Base-by-base conservation (phyloP, 2,329 filamentous ascomycete genomes). In the Xylariaceae sp. region DNA sequence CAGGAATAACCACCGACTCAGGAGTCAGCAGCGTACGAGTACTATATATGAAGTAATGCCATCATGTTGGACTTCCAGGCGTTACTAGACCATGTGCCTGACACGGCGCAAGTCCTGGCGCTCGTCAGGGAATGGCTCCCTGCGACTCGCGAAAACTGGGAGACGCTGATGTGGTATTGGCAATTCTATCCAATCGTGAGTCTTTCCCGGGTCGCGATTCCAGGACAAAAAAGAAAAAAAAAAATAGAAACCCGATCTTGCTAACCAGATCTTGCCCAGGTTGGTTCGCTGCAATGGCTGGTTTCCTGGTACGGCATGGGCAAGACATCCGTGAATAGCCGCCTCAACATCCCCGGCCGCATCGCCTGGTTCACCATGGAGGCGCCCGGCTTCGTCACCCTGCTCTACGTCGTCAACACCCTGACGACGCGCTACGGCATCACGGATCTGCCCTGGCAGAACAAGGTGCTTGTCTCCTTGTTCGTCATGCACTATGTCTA, bases 321-420 rank as follows among this genome's bases (percentile, higher is more conserved):
- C 73, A 97, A 97, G 76, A 96, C 92, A 2, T 96, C 91, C 2
- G 81, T 86, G 15, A 71, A 80, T 2, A 92, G 88, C 68, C 77
- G 77, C 10, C 78, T 94, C 72, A 99, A 99, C 75, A 74, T 97
- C n/a, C 90, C 92, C 1, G 94, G 94, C 62, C 90, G 89, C 68
- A 78, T 90, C 64, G 92, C 85, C 59, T 99, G 94, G 94, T 81
- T 89, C 58, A 83, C 86, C 2, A 97, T 97, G 91, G 94, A 99
- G 74, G 77, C 83, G 11, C 86, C 89, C 0, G 91, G 90, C 13
- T 87, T 92, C 70, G 69, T 91, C 39, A 88, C 86, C 10, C 76
- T 97, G 60, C 74, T 94, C 57, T 97, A 96, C 76, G 85, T 88
- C 67, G 88, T 96, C 81, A 80, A 76, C 66, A 85, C 82, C 13